Evolutionary conservation across 352 stramenopile genomes (phyloP).

Genomic region (Phytopythium aichiense): DNA sequence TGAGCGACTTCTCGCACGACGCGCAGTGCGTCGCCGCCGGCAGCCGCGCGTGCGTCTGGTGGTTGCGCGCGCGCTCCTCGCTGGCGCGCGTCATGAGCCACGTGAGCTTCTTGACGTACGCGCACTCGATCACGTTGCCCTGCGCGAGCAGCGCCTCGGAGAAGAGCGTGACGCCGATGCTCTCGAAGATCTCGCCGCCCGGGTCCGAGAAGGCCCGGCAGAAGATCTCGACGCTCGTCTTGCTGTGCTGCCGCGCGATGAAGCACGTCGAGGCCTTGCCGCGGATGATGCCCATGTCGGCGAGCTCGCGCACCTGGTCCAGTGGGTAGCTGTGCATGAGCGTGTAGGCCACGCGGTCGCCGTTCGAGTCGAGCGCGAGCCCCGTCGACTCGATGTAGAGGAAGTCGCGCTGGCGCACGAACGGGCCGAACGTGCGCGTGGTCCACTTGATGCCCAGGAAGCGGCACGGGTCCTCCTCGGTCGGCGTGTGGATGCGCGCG

Average conservation of each 20-base stretch:
- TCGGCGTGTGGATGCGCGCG: slow-evolving; percentile 25
- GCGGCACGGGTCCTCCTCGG: slow-evolving; percentile 28
- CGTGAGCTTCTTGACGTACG: slow-evolving; percentile 62
- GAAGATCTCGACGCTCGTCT: slow-evolving; percentile 39
- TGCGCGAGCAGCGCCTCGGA: slow-evolving; percentile 32
- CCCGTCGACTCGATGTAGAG: slow-evolving; percentile 36
- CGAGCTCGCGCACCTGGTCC: slow-evolving; percentile 26
- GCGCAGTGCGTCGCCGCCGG: slow-evolving; percentile 12
- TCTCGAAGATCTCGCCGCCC: slow-evolving; percentile 29
- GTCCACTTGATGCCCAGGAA: slow-evolving; percentile 42
- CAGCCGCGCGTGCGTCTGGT: slow-evolving; percentile 18
- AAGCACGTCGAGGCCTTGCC: slow-evolving; percentile 35
- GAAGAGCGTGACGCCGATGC: slow-evolving; percentile 30
- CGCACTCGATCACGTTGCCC: slow-evolving; percentile 44
- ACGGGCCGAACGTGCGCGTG: slow-evolving; percentile 20
- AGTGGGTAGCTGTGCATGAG: slow-evolving; percentile 36
- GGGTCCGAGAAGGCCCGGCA: slow-evolving; percentile 41
- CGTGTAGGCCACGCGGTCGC: slow-evolving; percentile 19
- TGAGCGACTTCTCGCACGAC: slow-evolving; percentile 31
- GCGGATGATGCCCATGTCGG: slow-evolving; percentile 31
- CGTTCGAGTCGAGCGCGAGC: slow-evolving; percentile 22
- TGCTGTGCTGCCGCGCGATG: slow-evolving; percentile 25
- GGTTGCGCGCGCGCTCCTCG: slow-evolving; percentile 10
- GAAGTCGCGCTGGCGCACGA: slow-evolving; percentile 28
- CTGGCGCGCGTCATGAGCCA: slow-evolving; percentile 35